Percentiles rank a stretch among this genome's conserved stretches.
These are phyloP conservation scores for Myochromella boudieri DNA, from an alignment of 768 basidiomycete species.

Conservation along the genomic window DNA sequence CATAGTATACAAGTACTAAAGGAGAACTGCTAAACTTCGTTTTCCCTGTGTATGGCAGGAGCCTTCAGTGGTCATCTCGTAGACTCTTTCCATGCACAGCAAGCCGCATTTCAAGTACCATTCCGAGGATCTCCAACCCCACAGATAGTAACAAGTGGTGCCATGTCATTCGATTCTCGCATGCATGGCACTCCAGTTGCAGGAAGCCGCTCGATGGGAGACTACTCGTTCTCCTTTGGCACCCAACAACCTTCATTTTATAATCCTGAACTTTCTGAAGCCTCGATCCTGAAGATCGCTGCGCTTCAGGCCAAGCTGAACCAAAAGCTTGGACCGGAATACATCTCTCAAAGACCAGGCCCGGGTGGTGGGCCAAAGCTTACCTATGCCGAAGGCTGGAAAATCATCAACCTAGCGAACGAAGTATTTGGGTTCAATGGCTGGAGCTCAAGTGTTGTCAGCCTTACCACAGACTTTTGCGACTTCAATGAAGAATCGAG, in stretches of 20 bases:
- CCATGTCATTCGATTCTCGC: constrained; percentile 59
- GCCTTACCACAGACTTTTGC: constrained; percentile 72
- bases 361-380: constrained; percentile 86
- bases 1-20: no score
- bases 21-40: no score
- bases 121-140: constrained; percentile 20
- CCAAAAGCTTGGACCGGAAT: constrained; percentile 93
- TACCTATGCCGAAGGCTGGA: constrained; percentile 97
- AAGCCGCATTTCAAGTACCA: constrained; percentile 16
- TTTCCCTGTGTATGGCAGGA: constrained; percentile 51
- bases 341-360: constrained; percentile 84
- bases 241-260: constrained; percentile 31
- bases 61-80: constrained; percentile 61
- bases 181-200: constrained; percentile 50
- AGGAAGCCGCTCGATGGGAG: constrained; percentile 21
- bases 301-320: constrained; percentile 78
- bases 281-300: constrained; percentile 65
- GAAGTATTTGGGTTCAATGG: constrained; percentile 99
- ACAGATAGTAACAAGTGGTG: constrained; percentile 46
- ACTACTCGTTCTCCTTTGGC: constrained; percentile 26
- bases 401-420: constrained; percentile 95
- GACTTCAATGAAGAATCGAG: constrained; percentile 71
- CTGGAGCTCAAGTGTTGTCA: constrained; percentile 83
- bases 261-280: constrained; percentile 49
- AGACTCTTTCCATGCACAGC: constrained; percentile 40